phyloP scores from a whole-genome alignment of 1,139 yeast species.

The Yamadazyma oceani region DNA sequence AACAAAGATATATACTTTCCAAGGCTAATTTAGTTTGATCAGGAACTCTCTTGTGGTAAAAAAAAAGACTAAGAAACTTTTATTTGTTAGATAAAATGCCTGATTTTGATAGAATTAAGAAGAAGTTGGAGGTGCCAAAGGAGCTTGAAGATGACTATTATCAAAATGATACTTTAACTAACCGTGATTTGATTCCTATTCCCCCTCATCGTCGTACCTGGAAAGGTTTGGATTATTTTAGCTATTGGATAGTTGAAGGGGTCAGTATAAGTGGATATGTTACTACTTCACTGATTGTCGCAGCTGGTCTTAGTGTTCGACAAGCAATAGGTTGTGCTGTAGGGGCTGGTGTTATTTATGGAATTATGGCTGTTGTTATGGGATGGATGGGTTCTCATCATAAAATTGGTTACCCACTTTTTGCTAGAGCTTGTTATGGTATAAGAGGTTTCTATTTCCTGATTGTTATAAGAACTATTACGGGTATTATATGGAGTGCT shows the following conservation, averaged over 20 bases:
- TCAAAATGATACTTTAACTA: constrained; percentile 17
- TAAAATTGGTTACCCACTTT: constrained; percentile 20
- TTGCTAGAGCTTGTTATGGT: constrained; percentile 15
- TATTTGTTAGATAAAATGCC: no score
- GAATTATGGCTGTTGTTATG: constrained; percentile 15
- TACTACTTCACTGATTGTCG: constrained; percentile 9
- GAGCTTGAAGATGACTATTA: constrained; percentile 13
- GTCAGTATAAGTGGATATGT: constrained; percentile 12
- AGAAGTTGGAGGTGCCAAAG: constrained; percentile 16
- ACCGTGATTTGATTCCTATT: constrained; percentile 15
- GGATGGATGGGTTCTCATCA: constrained; percentile 19
- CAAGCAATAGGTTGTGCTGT: constrained; percentile 16
- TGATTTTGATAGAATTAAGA: not conserved
- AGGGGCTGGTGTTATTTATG: constrained; percentile 17
- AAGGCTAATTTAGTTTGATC: no score
- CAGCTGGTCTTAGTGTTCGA: constrained; percentile 8
- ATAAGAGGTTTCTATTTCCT: constrained; percentile 15
- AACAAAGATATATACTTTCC: no score
- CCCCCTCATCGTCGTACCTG: constrained; percentile 13
- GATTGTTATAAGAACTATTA: constrained; percentile 17
- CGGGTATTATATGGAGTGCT: constrained; percentile 21
- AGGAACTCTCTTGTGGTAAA: no score
- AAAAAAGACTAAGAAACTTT: no score
- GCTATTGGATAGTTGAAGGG: constrained; percentile 13
- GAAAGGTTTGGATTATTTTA: constrained; percentile 7